Base-by-base conservation (phyloP, 2,329 filamentous ascomycete genomes). In the Phoma sp. region DNA sequence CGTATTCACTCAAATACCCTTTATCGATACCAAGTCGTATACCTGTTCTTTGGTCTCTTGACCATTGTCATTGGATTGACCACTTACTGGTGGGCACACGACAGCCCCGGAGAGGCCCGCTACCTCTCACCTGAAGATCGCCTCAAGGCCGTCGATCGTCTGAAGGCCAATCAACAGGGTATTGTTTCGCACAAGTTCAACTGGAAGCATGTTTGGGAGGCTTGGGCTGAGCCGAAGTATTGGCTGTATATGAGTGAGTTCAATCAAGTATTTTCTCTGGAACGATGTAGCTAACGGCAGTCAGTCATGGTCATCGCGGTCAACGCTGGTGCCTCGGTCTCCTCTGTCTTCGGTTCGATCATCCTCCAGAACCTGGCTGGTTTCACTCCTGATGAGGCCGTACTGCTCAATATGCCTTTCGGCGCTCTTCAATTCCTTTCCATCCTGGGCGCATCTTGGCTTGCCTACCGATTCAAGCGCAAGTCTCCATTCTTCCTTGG, bases 131-230 rank as follows among this genome's bases (percentile, higher is more conserved):
- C 86, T 43, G 79, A 84, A 38, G 89, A 93, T 61, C 84, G 86
- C n/a, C 67, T 85, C 0, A 80, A 90, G 47, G 88, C 87, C 0
- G 77, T 91, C 18, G 89, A 90, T 58, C 81, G 90, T 0, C 82
- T 93, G 4, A 82, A 89, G 0, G 81, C 84, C 36, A 93, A 93
- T 61, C 86, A 91, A 71, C 89, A 89, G 56, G 89, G 89, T 2
- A 86, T 89, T 9, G 87, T 86, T 2, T 88, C 84, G 56, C 84
- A 85, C 57, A 80, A 87, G 56, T 89, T 88, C 72, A 88, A 88
- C 55, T 79, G 82, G 78, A 78, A 80, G 14, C 90, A 93, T 52
- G 78, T 88, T 1, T 75, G 80, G 10, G 83, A 86, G 58, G 81
- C 83, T 0, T 65, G 85, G 5, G 47, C 73, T 7, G 83, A 86